These are phyloP conservation scores for Pelargonium myrrhifolium DNA, from an alignment of 441 rosid genomes.

Conservation along the genomic window DNA sequence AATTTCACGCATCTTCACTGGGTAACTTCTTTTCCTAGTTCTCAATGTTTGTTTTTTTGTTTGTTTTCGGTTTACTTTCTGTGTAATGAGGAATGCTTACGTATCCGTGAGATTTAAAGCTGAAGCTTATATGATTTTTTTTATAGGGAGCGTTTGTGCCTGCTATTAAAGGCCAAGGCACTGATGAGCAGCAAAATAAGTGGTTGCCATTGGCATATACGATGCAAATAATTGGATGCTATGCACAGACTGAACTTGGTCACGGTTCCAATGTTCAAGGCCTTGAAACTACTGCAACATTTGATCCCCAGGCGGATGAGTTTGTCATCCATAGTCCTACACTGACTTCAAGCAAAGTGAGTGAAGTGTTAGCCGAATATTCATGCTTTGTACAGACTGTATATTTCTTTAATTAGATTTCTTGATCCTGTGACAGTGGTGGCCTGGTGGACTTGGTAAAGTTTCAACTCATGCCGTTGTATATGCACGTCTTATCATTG, in stretches of 20 bases:
- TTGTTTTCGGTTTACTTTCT: neutral
- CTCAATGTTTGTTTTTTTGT: neutral
- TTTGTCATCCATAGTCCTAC: slow-evolving; percentile 80
- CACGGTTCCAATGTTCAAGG: slow-evolving; percentile 99
- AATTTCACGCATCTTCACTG: slow-evolving; percentile 85
- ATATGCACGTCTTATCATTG: slow-evolving; percentile 76
- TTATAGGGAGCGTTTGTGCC: slow-evolving; percentile 90
- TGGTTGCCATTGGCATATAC: slow-evolving; percentile 85
- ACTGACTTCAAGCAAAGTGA: slow-evolving; percentile 79
- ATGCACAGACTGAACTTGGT: slow-evolving; percentile 99
- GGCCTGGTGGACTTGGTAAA: slow-evolving; percentile 96
- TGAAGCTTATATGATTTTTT: slow-evolving; percentile 7
- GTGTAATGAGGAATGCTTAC: slow-evolving; percentile 1
- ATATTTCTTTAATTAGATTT: neutral
- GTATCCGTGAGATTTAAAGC: neutral
- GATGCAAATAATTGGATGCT: slow-evolving; percentile 96
- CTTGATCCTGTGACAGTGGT: slow-evolving; percentile 50
- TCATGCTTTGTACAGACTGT: neutral
- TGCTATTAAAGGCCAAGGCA: slow-evolving; percentile 90
- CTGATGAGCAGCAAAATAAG: slow-evolving; percentile 84
- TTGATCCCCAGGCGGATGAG: slow-evolving; percentile 78
- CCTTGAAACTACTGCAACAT: slow-evolving; percentile 92
- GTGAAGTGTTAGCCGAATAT: slow-evolving; percentile 15
- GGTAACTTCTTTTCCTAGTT: slow-evolving; percentile 31
- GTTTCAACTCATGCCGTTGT: slow-evolving; percentile 79